Conservation (phyloP, 208 protist genomes). For the Kentomonas sorsogonicus region DNA sequence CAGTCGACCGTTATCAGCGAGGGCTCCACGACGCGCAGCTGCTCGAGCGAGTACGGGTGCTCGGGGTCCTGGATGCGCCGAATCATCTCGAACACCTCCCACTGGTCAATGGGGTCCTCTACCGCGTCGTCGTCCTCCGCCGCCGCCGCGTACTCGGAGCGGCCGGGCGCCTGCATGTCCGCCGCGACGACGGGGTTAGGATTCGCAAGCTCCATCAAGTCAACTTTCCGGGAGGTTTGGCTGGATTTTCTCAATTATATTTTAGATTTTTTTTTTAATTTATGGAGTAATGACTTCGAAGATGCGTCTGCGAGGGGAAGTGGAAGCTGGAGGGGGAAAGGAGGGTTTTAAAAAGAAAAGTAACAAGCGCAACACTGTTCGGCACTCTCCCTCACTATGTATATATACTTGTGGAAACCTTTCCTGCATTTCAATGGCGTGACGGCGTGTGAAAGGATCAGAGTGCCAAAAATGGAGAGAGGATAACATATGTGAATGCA, state of each 20-base stretch:
- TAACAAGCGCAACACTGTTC: neutral
- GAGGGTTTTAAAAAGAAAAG: neutral
- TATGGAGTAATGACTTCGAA: neutral
- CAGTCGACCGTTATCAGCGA: slow-evolving; percentile 89
- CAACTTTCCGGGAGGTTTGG: too few species aligned
- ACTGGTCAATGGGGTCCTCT: slow-evolving; percentile 86
- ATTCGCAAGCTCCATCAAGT: slow-evolving; percentile 54
- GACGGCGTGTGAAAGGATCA: neutral
- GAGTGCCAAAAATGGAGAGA: neutral
- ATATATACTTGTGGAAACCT: too few species aligned
- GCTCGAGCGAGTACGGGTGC: slow-evolving; percentile 97
- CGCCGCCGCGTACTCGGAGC: slow-evolving; percentile 30
- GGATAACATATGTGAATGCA: neutral
- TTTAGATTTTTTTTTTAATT: neutral
- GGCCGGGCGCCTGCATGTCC: slow-evolving; percentile 12
- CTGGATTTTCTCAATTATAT: neutral
- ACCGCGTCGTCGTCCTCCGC: slow-evolving; percentile 55
- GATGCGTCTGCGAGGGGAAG: neutral
- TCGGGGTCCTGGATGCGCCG: slow-evolving; percentile 97
- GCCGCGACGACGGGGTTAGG: slow-evolving; percentile 61
- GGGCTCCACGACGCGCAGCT: slow-evolving; percentile 93
- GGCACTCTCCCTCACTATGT: too few species aligned
- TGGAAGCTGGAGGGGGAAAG: neutral
- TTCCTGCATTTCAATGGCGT: too few species aligned
- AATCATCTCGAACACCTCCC: slow-evolving; percentile 96